These are phyloP conservation scores for Syncephalastrum monosporum DNA, from an alignment of 371 early-diverging fungal genomes.

Conservation along the genomic window DNA sequence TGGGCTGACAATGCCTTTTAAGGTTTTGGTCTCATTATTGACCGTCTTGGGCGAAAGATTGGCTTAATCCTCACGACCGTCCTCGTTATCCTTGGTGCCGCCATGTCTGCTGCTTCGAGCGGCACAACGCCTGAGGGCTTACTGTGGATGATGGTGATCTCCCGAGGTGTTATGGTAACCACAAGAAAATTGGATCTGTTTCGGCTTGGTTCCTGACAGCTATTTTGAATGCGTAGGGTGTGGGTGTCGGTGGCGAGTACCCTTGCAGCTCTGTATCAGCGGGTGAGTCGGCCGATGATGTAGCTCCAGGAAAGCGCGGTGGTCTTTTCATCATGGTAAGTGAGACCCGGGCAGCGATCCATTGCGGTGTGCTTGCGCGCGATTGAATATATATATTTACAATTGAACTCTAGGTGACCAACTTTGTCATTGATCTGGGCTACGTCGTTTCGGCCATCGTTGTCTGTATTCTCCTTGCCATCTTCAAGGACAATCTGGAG, in stretches of 20 bases:
- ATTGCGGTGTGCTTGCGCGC: background rate
- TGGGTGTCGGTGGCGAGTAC: slow-evolving; percentile 35
- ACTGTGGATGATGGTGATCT: slow-evolving; percentile 62
- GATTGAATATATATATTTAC: background rate
- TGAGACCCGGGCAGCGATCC: background rate
- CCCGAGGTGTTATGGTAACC: slow-evolving; percentile 59
- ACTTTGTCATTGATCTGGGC: slow-evolving; percentile 58
- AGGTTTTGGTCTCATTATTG: slow-evolving; percentile 38
- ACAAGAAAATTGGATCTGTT: slow-evolving; percentile 27
- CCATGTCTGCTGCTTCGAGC: slow-evolving; percentile 36
- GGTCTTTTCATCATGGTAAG: slow-evolving; percentile 51
- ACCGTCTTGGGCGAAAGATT: slow-evolving; percentile 43
- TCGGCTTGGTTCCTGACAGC: background rate
- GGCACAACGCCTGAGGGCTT: slow-evolving; percentile 39
- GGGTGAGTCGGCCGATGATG: slow-evolving; percentile 61
- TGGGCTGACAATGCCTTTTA: slow-evolving; percentile 5
- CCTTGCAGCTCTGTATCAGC: slow-evolving; percentile 62
- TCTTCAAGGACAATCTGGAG: slow-evolving; percentile 48
- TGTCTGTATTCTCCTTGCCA: slow-evolving; percentile 46
- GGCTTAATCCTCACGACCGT: slow-evolving; percentile 33
- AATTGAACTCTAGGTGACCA: slow-evolving; percentile 31
- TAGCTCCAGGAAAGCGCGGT: slow-evolving; percentile 52
- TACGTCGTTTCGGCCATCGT: slow-evolving; percentile 62
- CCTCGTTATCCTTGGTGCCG: slow-evolving; percentile 47
- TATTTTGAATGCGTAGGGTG: slow-evolving; percentile 4